Percentiles rank a stretch among this genome's conserved stretches.
phyloP scores from a whole-genome alignment of 108 stramenopile species.

The Pseudonitzschia pungens region DNA sequence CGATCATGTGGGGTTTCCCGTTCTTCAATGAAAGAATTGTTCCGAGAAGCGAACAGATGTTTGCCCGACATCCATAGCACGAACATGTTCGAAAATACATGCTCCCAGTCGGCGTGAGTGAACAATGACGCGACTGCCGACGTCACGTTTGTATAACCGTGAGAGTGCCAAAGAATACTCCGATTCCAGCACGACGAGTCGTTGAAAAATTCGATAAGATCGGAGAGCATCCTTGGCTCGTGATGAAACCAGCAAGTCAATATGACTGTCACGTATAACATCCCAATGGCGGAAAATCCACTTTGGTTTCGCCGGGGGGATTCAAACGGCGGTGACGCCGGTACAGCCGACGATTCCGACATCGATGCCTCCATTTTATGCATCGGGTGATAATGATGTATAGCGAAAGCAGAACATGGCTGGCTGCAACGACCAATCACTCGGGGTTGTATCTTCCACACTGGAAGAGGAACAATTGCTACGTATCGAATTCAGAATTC shows the following conservation, averaged over 20 bases:
- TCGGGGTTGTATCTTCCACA: too few species aligned
- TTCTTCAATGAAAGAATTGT: not conserved
- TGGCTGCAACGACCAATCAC: too few species aligned
- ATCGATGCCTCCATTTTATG: not conserved
- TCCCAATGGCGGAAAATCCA: conserved; percentile 1
- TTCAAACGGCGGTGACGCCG: not conserved
- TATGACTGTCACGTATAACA: conserved; percentile 9
- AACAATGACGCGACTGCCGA: not conserved
- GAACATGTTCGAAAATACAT: conserved; percentile 7
- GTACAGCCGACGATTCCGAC: not conserved
- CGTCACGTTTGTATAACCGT: not conserved
- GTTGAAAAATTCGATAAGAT: not conserved
- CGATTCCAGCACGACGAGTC: not conserved
- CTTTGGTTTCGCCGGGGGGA: not conserved
- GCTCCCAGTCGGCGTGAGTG: conserved; percentile 13
- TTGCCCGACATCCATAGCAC: conserved; percentile 7
- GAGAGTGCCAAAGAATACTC: conserved; percentile 2
- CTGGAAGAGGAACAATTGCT: too few species aligned
- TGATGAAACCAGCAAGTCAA: conserved; percentile 4
- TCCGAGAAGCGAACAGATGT: not conserved
- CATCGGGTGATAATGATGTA: not conserved
- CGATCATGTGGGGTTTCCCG: not conserved
- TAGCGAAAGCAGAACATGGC: not conserved
- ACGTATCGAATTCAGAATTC: too few species aligned
- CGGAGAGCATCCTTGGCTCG: not conserved